Evolutionary conservation across 495 filamentous ascomycete genomes (phyloP).

Genomic region (Stereocaulon alpinum): DNA sequence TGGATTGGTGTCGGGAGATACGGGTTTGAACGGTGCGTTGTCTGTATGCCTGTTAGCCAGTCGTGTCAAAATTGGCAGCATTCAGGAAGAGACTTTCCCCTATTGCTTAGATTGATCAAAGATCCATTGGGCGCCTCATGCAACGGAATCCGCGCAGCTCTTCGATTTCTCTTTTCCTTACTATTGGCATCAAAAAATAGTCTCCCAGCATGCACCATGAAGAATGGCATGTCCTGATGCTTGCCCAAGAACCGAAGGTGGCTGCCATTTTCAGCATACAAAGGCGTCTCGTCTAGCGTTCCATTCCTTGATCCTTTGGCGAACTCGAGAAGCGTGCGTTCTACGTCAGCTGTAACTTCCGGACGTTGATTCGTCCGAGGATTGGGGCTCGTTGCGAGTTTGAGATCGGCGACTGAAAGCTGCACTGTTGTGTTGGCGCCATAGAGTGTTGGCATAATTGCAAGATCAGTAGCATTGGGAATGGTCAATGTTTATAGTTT

Average conservation of each 20-base stretch:
- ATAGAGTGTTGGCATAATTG: slow-evolving; percentile 25
- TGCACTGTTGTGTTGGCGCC: slow-evolving; percentile 14
- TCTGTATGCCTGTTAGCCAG: neutral
- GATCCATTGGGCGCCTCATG: neutral
- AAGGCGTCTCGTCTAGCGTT: slow-evolving; percentile 9
- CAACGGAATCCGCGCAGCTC: neutral
- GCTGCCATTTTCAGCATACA: slow-evolving; percentile 5
- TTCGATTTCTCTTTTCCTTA: neutral
- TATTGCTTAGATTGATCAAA: too few species aligned
- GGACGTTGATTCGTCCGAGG: neutral
- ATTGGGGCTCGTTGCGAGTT: slow-evolving; percentile 9
- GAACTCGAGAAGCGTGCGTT: neutral
- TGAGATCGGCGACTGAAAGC: slow-evolving; percentile 22
- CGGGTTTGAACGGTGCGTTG: too few species aligned
- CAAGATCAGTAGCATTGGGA: neutral
- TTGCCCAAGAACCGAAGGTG: slow-evolving; percentile 23
- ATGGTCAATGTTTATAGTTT: neutral
- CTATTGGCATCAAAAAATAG: slow-evolving; percentile 10
- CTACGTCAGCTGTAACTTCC: neutral
- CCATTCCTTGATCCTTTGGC: neutral
- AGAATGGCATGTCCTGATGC: slow-evolving; percentile 24
- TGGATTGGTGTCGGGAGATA: neutral
- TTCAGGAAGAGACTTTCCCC: neutral
- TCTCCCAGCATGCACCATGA: slow-evolving; percentile 25
- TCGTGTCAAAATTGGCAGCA: neutral